Evolutionary conservation across 495 filamentous ascomycete species (phyloP), one percentile per base, ranked within the genome.

Genomic region (Penicillium crystallinum): DNA sequence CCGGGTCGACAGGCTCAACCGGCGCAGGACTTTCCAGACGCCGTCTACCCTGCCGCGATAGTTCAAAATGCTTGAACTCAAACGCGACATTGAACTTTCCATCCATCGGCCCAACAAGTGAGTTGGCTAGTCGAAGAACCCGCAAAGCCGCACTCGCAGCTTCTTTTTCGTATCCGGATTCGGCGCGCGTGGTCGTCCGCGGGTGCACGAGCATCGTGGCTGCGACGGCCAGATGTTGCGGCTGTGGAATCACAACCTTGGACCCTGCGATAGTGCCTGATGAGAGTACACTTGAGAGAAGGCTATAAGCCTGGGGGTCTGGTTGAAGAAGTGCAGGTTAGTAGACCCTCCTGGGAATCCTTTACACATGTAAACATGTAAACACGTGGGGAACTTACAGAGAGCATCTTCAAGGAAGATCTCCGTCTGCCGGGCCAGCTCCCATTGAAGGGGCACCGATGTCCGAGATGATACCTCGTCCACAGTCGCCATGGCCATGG

Each of bases 371-470:
- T 40, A n/a, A n/a, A 39, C 3, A 19, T 14, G 10, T 23, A 47
- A 17, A 27, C 27, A 31, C 23, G 14, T 31, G 17, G 10, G 11
- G 19, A 25, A 64, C 75, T 29, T 67, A 89, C 86, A 87, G 17
- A 90, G 79, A 33, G 81, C 75, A 63, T 92, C 89, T 61, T 91
- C 88, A 4, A 92, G 72, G 64, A 87, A 89, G 25, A 90, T 85
- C 42, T 79, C 79, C 40, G 78, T 81, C 57, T 89, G 82, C 37
- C 83, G 72, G 23, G 75, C 77, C 6, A 91, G 64, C 53, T 86
- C 81, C 42, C 77, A 81, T 0, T 86, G 81, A 1, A 90, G 65
- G 25, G 66, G 64, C 39, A 69, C 74, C 3, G 78, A 75, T 12
- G 74, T 66, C 36, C 81, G 79, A 60, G 82, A 86, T 10, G 51